Evolutionary conservation across 257 asterid genomes (phyloP).

Genomic region (Salvia hispanica): DNA sequence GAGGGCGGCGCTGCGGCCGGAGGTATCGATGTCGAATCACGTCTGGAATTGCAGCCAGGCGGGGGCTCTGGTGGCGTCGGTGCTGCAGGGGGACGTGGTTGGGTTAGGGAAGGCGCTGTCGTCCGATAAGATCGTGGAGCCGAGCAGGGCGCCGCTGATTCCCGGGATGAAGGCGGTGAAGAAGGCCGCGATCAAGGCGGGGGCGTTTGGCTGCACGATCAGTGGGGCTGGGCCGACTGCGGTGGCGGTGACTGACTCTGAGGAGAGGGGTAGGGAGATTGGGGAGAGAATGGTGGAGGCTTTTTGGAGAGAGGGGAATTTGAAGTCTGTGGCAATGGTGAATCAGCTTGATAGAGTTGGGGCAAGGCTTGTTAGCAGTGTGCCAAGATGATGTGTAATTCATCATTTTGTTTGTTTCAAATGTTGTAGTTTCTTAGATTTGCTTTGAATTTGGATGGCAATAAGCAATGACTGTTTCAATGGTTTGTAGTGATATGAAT

Average conservation of each 20-base stretch:
- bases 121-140: constrained; percentile 52
- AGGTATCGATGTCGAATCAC: constrained; percentile 74
- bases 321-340: too few relatives aligned
- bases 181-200: constrained; percentile 57
- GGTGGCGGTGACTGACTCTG: too few relatives aligned
- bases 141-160: constrained; percentile 53
- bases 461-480: constrained; percentile 13
- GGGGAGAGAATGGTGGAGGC: too few relatives aligned
- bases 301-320: too few relatives aligned
- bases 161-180: constrained; percentile 93
- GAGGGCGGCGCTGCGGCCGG: constrained; percentile 74
- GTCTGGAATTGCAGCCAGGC: constrained; percentile 87
- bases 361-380: too few relatives aligned
- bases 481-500: background rate
- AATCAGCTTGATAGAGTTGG: too few relatives aligned
- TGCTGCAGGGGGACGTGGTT: constrained; percentile 63
- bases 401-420: background rate
- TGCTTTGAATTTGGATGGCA: background rate
- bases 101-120: constrained; percentile 81
- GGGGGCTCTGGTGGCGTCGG: constrained; percentile 80
- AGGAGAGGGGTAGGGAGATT: too few relatives aligned
- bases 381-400: constrained; percentile 35
- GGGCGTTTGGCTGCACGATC: too few relatives aligned
- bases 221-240: too few relatives aligned
- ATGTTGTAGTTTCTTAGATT: constrained; percentile 17